Conservation (phyloP, 495 filamentous ascomycete species). For the Bacidia rubella region DNA sequence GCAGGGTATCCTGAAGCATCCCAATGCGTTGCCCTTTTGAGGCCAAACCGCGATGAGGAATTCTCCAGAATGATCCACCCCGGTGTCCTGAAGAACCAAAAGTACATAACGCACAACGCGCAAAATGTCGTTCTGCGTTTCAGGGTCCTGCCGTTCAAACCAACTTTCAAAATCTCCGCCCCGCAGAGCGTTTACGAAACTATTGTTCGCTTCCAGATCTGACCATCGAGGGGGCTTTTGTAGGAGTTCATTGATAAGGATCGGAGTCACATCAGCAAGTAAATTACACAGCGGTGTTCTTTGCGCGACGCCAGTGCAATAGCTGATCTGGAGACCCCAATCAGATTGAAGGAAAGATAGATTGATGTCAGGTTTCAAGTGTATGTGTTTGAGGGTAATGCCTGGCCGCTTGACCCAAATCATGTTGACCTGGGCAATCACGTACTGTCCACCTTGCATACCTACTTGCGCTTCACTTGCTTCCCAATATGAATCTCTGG, state of each 20-base stretch:
- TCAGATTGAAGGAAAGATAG: neutral
- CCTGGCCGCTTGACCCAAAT: neutral
- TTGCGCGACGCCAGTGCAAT: neutral
- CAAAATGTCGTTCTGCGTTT: neutral
- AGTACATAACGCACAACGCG: neutral
- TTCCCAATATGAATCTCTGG: neutral
- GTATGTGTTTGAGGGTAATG: neutral
- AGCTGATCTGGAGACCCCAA: constrained; percentile 1
- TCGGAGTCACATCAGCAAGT: neutral
- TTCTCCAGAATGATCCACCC: neutral
- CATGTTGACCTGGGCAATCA: neutral
- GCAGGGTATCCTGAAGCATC: neutral
- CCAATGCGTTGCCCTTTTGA: neutral
- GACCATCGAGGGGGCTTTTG: neutral
- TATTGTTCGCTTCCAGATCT: neutral
- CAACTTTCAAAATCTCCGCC: neutral
- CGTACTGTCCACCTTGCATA: neutral
- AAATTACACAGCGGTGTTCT: neutral
- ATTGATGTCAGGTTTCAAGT: neutral
- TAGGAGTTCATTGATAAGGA: neutral
- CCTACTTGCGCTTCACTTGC: neutral
- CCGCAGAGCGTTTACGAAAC: neutral
- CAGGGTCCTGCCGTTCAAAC: neutral
- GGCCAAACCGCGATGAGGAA: neutral
- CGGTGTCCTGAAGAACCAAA: neutral